Base-by-base conservation (phyloP, 2,329 filamentous ascomycete genomes). In the Neonectria punicea region DNA sequence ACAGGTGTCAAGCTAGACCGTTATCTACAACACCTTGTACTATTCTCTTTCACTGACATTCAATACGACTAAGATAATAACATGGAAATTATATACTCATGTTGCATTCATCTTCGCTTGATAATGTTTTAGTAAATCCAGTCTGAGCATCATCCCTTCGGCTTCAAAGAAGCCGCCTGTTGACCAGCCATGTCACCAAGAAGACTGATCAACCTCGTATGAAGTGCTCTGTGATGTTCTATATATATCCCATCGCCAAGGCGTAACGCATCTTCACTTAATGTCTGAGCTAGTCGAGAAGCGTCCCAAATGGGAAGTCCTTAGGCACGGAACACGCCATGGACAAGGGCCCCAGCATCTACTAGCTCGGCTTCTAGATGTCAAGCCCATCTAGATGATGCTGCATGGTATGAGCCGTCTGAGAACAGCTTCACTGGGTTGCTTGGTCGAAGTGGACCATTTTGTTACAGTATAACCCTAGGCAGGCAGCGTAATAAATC, bases 21-120 rank as follows among this genome's bases (percentile, higher is more conserved):
- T 34, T 30, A 34, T 34, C 7, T 36, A 6, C 18, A 34, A 36
- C 49, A 20, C 49, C 49, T 51, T 51, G 49, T 51, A 51, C 49
- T 51, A 51, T 51, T 51, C 30, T 51, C 49, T 18, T 51, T 51
- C 49, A 51, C n/a, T 51, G 49, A 51, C 32, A 34, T 34, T 34
- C 49, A 13, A 32, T 34, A 30, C 30, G 28, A 51, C 49, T 51
- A 34, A 51, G 49, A 51, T 51, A 51, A 51, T 51, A 51, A 34
- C n/a, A 51, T 51, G 16, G n/a, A 34, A 51, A 34, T 51, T 20
- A 36, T 51, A 34, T 34, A 13, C n/a, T 51, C 49, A 8, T 51
- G 10, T 1, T 34, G 11, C 30, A 51, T 34, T 49, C 25, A n/a
- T 20, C 30, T 34, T n/a, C 6, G 5, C n/a, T 20, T 51, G 5